phyloP scores from a whole-genome alignment of 2,329 filamentous ascomycete species.

The Phyllosticta citrichinensis region DNA sequence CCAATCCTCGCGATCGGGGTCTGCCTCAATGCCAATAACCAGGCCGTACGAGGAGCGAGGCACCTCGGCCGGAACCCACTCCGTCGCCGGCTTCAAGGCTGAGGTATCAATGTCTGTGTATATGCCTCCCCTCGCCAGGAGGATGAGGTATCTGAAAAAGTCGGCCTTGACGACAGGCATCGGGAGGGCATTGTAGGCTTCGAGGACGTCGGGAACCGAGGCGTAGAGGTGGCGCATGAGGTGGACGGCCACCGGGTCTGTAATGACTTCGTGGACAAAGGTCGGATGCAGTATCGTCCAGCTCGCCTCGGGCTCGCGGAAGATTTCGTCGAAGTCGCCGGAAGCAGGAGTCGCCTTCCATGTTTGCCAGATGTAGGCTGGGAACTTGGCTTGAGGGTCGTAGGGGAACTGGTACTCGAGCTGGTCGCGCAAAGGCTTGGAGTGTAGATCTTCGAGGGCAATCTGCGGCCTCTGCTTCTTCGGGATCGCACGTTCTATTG shows the following conservation, averaged over 20 bases:
- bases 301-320: conserved; percentile 75
- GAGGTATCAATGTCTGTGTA: conserved; percentile 80
- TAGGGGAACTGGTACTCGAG: conserved; percentile 92
- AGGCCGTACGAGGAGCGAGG: conserved; percentile 71
- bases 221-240: conserved; percentile 81
- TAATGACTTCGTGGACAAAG: conserved; percentile 94
- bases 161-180: conserved; percentile 50
- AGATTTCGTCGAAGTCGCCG: conserved; percentile 60
- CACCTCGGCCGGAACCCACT: conserved; percentile 77
- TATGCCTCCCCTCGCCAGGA: conserved; percentile 68
- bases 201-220: conserved; percentile 43
- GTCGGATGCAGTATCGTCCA: conserved; percentile 82
- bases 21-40: conserved; percentile 90
- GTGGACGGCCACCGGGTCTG: conserved; percentile 75
- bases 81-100: conserved; percentile 69
- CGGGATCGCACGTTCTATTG: conserved; percentile 17
- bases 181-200: conserved; percentile 40
- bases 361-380: conserved; percentile 98
- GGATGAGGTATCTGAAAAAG: conserved; percentile 58
- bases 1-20: conserved; percentile 90
- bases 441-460: conserved; percentile 58
- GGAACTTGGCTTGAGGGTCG: conserved; percentile 78
- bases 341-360: conserved; percentile 84
- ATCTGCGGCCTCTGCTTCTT: conserved; percentile 47
- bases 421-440: conserved; percentile 65